Evolutionary conservation across 1,139 yeast genomes (phyloP), one percentile per base, ranked within the genome.

Genomic region (Kazachstania sp.): DNA sequence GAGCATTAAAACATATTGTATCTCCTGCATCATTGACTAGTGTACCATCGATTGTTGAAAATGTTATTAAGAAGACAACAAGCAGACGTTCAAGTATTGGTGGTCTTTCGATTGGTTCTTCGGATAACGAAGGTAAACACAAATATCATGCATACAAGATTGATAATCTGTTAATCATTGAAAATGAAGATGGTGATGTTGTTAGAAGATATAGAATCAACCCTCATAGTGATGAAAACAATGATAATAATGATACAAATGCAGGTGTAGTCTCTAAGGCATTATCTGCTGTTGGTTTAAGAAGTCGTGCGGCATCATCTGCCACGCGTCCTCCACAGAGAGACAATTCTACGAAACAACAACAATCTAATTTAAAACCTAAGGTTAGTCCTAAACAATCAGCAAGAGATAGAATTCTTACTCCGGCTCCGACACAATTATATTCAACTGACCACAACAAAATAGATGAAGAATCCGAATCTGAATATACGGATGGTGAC

Each of bases 181-280:
- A 92, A 65, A 86, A 88, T 60, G 87, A 78, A 42, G 95, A 88
- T 35, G 98, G 98, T 54, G 97, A 92, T 57, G 79, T 92, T 49
- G 72, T 92, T 41, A 78, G 95, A 59, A 74, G 95, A 49, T 92
- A 88, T 67, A 77, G 71, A 56, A 81, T 87, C 47, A 84, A 82
- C 56, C 74, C 77, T 16, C 86, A 79, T 52, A 59, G 57, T 1
- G 54, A 50, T 6, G 59, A 57, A 1, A 54, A 50, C 8, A 46
- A 43, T 16, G 20, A 16, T 11, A 41, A 41, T 15, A 40, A 42
- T 37, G 38, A 38, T 11, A 35, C 38, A 11, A 28, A 36, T 30
- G 31, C 42, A 19, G 52, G 53, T 39, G 46, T 48, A 11, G 47
- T 53, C 2, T 32, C 40, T 11, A 49, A 46, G 37, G 50, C 49